phyloP scores from a whole-genome alignment of 1,284 basidiomycete species.

The Sanghuangporus sanghuang region DNA sequence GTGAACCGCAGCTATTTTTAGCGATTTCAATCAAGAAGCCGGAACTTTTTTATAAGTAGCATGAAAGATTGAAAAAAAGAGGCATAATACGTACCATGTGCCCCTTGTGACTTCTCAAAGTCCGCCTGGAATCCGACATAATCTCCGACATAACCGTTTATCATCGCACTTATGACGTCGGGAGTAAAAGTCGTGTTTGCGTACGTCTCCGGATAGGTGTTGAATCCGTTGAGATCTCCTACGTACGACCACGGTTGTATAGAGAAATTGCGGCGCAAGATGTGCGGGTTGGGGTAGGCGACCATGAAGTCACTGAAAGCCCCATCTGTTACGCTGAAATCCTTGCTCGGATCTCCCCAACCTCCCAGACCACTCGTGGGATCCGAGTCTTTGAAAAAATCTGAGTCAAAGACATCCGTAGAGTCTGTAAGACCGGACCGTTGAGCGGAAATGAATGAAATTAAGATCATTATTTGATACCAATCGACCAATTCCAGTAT shows the following conservation, averaged over 20 bases:
- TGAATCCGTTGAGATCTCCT: constrained; percentile 19
- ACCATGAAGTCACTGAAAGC: constrained; percentile 29
- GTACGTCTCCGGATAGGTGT: constrained; percentile 21
- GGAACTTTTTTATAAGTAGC: neutral
- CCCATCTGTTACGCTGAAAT: constrained; percentile 29
- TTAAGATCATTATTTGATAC: constrained; percentile 18
- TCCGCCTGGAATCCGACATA: constrained; percentile 31
- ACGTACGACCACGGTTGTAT: constrained; percentile 24
- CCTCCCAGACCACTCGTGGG: constrained; percentile 31
- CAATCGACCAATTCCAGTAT: constrained; percentile 37
- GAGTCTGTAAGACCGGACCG: constrained; percentile 25
- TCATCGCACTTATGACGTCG: constrained; percentile 24
- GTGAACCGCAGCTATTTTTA: constrained; percentile 20
- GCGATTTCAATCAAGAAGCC: neutral
- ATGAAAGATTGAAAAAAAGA: neutral
- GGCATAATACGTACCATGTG: constrained; percentile 18
- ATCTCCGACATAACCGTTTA: constrained; percentile 29
- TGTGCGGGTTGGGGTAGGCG: constrained; percentile 32
- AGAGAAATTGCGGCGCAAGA: constrained; percentile 33
- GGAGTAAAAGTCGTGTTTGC: constrained; percentile 31
- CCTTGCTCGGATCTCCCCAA: constrained; percentile 32
- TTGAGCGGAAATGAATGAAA: neutral
- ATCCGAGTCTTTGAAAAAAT: constrained; percentile 28
- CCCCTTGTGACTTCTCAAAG: constrained; percentile 27
- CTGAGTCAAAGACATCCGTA: constrained; percentile 26